These are phyloP conservation scores for Magnaporthiopsis incrustans DNA, from an alignment of 2,329 filamentous ascomycete genomes.

Conservation along the genomic window DNA sequence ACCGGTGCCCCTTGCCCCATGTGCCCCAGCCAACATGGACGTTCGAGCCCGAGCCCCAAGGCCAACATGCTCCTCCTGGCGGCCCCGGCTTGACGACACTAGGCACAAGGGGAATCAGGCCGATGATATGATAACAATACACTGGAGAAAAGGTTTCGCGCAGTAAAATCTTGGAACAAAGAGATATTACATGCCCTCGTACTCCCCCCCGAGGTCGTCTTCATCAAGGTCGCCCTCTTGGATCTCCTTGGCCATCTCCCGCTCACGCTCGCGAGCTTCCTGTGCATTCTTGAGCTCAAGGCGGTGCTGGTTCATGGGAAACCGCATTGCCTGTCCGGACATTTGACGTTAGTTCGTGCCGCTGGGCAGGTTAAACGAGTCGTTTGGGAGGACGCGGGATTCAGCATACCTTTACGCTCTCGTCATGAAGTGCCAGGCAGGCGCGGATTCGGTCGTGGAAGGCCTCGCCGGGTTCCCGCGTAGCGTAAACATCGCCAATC, in stretches of 20 bases:
- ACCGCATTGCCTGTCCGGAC: slow-evolving; percentile 74
- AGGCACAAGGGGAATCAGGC: not conserved
- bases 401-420: slow-evolving; percentile 82
- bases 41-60: not conserved
- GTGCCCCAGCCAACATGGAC: not conserved
- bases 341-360: not conserved
- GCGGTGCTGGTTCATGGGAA: slow-evolving; percentile 98
- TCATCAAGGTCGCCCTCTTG: slow-evolving; percentile 96
- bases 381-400: not conserved
- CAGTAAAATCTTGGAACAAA: not conserved
- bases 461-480: slow-evolving; percentile 86
- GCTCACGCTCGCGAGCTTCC: slow-evolving; percentile 92
- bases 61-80: not conserved
- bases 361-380: not conserved
- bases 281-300: slow-evolving; percentile 96
- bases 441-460: slow-evolving; percentile 96
- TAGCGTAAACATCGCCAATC: slow-evolving; percentile 90
- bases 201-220: slow-evolving; percentile 90
- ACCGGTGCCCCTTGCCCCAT: not conserved
- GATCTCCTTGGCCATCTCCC: slow-evolving; percentile 97
- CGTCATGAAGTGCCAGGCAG: slow-evolving; percentile 85
- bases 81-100: not conserved
- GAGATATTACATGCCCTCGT: slow-evolving; percentile 75
- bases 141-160: slow-evolving; percentile 3
- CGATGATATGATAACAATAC: slow-evolving; percentile 6